phyloP scores from a whole-genome alignment of 1,284 basidiomycete genomes.

The Melampsora larici-populina region DNA sequence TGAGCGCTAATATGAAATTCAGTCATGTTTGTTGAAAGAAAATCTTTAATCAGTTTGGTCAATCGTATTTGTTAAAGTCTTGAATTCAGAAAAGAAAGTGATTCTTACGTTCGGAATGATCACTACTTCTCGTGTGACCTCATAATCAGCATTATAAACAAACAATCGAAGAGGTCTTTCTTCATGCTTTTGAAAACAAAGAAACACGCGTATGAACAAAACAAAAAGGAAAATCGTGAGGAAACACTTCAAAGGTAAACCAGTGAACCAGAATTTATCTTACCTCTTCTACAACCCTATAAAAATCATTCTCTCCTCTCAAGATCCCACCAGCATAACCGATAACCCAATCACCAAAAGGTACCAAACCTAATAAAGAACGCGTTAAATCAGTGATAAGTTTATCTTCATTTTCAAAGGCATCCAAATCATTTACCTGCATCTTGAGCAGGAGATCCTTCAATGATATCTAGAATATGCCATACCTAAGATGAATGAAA shows the following conservation, averaged over 20 bases:
- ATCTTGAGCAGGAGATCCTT: constrained; percentile 90
- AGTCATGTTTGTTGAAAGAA: not conserved
- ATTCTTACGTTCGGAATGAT: constrained; percentile 69
- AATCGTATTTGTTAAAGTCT: not conserved
- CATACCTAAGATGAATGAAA: constrained; percentile 62
- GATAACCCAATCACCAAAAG: constrained; percentile 81
- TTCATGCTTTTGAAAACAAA: constrained; percentile 64
- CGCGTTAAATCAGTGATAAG: constrained; percentile 15
- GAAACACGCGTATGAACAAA: not conserved
- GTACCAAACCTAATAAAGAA: constrained; percentile 64
- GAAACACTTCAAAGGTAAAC: constrained; percentile 18
- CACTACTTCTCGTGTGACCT: constrained; percentile 74
- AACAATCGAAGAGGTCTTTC: constrained; percentile 89
- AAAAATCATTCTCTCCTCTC: constrained; percentile 91
- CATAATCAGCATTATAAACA: constrained; percentile 95
- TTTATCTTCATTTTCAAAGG: not conserved
- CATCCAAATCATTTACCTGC: constrained; percentile 54
- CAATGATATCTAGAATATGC: constrained; percentile 95
- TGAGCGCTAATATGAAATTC: constrained; percentile 60
- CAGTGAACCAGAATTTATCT: constrained; percentile 48
- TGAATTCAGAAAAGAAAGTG: not conserved
- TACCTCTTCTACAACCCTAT: constrained; percentile 88
- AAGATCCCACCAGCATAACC: constrained; percentile 94
- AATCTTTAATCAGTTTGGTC: no score
- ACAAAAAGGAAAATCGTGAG: constrained; percentile 28